Percentiles rank a stretch among this genome's conserved stretches.
These are phyloP conservation scores for Saccharomycopsis sp. DNA, from an alignment of 805 yeast genomes.

Conservation along the genomic window DNA sequence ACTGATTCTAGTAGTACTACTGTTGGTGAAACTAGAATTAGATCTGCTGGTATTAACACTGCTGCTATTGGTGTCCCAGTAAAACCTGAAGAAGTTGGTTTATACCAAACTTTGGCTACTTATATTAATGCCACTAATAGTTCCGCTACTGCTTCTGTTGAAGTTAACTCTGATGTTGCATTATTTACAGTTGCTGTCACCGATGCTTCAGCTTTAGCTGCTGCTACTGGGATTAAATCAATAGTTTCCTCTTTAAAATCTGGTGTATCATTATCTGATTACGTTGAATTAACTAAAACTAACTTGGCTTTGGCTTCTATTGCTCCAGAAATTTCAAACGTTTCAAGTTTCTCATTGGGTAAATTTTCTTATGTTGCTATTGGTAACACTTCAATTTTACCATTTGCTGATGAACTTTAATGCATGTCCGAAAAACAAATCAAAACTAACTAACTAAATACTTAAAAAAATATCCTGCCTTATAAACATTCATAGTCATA, in stretches of 20 bases:
- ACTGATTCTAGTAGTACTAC: constrained; percentile 28
- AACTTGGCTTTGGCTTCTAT: constrained; percentile 36
- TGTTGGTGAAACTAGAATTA: constrained; percentile 64
- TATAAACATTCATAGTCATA: no score
- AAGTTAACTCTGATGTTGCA: constrained; percentile 71
- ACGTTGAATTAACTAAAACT: constrained; percentile 46
- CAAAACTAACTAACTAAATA: no score
- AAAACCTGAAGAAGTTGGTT: constrained; percentile 51
- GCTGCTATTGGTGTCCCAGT: constrained; percentile 82
- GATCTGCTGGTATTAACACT: constrained; percentile 56
- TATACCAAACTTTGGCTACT: constrained; percentile 64
- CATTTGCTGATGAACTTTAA: constrained; percentile 85
- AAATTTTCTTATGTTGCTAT: constrained; percentile 81
- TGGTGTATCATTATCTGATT: constrained; percentile 52
- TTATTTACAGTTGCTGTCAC: constrained; percentile 66
- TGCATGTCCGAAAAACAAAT: no score
- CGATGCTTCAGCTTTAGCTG: constrained; percentile 51
- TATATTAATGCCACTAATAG: constrained; percentile 47
- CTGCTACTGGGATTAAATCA: constrained; percentile 53
- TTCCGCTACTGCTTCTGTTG: constrained; percentile 45
- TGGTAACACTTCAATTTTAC: constrained; percentile 82
- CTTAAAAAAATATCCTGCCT: no score
- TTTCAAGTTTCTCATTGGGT: constrained; percentile 41
- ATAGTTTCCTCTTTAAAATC: constrained; percentile 46
- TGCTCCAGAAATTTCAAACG: constrained; percentile 33